Evolutionary conservation across 1,284 basidiomycete species (phyloP), one percentile per base, ranked within the genome.

Genomic region (Trichosporon ovoides): DNA sequence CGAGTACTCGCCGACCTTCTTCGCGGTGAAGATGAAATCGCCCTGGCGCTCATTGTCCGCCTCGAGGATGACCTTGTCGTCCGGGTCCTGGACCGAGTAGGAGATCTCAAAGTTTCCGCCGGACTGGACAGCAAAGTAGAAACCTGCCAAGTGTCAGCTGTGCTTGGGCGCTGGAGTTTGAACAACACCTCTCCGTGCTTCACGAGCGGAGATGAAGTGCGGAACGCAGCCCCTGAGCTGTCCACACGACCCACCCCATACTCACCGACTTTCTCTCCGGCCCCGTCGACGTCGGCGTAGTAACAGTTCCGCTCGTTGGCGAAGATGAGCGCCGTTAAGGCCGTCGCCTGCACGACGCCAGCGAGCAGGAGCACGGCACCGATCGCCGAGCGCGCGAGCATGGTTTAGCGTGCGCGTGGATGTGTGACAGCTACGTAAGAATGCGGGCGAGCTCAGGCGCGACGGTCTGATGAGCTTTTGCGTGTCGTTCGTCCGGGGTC

Each of bases 41-140:
- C 95, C 92, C 71, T 98, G 93, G 35, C 91, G 85, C 72, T 98
- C 94, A 43, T 87, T 85, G 66, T 83, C 77, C 56, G 92, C 96
- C 56, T 92, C 87, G 46, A 98, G 83, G 37, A 98, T 77, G 49
- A 94, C 80, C 71, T 86, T 89, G 73, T 91, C 88, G 58, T 85
- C 85, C 12, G 96, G 95, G 74, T 94, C 91, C 67, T 87, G 90
- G 64, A 99, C 84, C 64, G 88, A 85, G 75, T 90, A 99, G 81
- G 97, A 92, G 59, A 98, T 89, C 73, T 98, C 95, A 76, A 98
- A 98, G 7, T 88, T 87, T 51, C 95, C 96, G 56, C 96, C 95
- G 38, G 91, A 89, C 85, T 98, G 96, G 28, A 98, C 92, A 19
- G 81, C 81, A 67, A 81, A 82, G 73, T 82, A 82, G 70, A 82